phyloP scores from a whole-genome alignment of 352 stramenopile genomes.

The Phytophthora boehmeriae region DNA sequence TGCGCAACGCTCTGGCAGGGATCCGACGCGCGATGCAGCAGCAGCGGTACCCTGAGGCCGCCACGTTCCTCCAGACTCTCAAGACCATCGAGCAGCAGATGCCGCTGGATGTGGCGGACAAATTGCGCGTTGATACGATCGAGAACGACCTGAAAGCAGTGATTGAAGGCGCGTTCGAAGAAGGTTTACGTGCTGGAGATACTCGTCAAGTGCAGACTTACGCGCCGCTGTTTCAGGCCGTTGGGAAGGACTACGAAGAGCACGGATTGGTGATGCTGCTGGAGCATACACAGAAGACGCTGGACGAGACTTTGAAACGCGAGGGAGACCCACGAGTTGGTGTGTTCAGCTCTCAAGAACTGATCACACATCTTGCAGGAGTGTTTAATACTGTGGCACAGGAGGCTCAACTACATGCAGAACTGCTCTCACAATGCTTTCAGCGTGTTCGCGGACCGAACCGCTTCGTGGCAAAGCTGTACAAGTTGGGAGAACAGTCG shows the following conservation, averaged over 20 bases:
- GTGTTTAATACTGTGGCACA: slow-evolving; percentile 83
- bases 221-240: slow-evolving; percentile 76
- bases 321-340: slow-evolving; percentile 28
- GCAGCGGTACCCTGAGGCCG: slow-evolving; percentile 72
- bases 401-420: slow-evolving; percentile 63
- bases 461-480: slow-evolving; percentile 58
- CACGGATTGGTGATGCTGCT: slow-evolving; percentile 64
- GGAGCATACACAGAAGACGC: slow-evolving; percentile 41
- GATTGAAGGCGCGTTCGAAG: slow-evolving; percentile 74
- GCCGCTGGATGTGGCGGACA: slow-evolving; percentile 80
- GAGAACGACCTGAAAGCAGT: slow-evolving; percentile 84
- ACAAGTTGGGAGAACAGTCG: slow-evolving; percentile 62
- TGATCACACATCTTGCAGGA: slow-evolving; percentile 73
- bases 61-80: slow-evolving; percentile 74
- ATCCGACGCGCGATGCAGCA: slow-evolving; percentile 80
- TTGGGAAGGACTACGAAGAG: slow-evolving; percentile 74
- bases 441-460: slow-evolving; percentile 51
- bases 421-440: slow-evolving; percentile 63
- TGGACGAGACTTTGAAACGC: slow-evolving; percentile 43
- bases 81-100: slow-evolving; percentile 80
- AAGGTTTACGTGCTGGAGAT: slow-evolving; percentile 54
- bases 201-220: slow-evolving; percentile 60
- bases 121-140: slow-evolving; percentile 82
- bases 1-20: slow-evolving; percentile 78
- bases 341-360: slow-evolving; percentile 75